Conservation (phyloP, 2,329 filamentous ascomycete genomes). For the Parastagonospora nodorum region DNA sequence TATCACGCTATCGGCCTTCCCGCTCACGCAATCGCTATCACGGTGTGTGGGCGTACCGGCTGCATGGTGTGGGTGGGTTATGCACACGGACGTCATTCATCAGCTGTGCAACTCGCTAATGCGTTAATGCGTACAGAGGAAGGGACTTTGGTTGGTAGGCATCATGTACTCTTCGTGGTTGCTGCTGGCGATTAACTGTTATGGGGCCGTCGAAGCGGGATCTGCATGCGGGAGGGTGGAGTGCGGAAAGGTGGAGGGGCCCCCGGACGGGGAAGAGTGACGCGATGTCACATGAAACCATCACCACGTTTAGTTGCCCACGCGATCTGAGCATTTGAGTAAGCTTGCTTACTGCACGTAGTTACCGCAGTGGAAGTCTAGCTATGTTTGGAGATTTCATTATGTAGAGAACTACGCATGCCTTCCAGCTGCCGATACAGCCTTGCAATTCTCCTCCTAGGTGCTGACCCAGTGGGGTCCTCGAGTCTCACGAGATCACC, state of each 20-base stretch:
- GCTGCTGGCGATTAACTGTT: neutral
- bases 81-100: neutral
- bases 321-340: too few species aligned
- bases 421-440: too few species aligned
- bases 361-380: too few species aligned
- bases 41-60: neutral
- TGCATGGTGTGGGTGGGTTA: neutral
- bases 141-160: neutral
- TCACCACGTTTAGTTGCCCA: too few species aligned
- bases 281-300: too few species aligned
- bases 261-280: neutral
- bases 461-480: too few species aligned
- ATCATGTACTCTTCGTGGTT: neutral
- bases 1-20: slow-evolving; percentile 15
- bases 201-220: neutral
- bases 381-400: too few species aligned
- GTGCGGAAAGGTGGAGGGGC: neutral
- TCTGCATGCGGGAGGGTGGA: neutral
- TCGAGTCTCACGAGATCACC: neutral
- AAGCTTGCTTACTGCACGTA: too few species aligned
- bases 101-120: neutral
- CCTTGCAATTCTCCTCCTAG: too few species aligned
- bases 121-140: neutral
- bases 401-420: too few species aligned
- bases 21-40: slow-evolving; percentile 14